Evolutionary conservation across 352 stramenopile species (phyloP), one percentile per base, ranked within the genome.

Genomic region (Globisporangium acanthophoron): DNA sequence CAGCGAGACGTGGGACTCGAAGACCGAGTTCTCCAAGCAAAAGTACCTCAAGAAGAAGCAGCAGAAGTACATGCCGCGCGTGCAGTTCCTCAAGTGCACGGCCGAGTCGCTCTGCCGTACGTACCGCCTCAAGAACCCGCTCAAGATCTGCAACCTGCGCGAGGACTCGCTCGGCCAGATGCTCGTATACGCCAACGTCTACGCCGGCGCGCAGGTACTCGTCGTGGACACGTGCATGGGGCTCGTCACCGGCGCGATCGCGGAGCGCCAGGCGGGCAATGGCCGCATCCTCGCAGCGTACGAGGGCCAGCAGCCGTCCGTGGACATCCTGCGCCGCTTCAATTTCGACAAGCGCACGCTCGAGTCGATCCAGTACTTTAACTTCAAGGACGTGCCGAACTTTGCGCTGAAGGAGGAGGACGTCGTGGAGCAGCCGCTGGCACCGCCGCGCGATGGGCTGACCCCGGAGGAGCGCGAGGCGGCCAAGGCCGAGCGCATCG

Each of bases 31-130:
- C 53, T 97, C 88, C 55, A 97, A 98, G 73, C 91, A 97, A 61
- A 99, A 99, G 61, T 99, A 98, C 71, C 85, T 98, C 48, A 93
- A 92, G 59, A 94, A 96, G 62, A 99, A 99, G 74, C 91, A 98
- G 71, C 76, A 94, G 61, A 97, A 96, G 69, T 94, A 94, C 71
- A 94, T 94, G 80, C 85, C 85, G 2, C 85, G 85, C 52, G 85
- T 94, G 61, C 79, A 81, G 24, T 84, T 91, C 62, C 64, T 93
- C 52, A 78, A 87, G 33, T 96, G 92, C 63, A 98, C 90, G 35
- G 80, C 85, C n/a, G 73, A 87, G 56, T 91, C 88, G 41, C 74
- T 98, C 2, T 97, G 90, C 58, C 73, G 83, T 58, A 93, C 90
- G 8, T 91, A 97, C 61, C 87, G 89, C 39, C 52, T 90, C 35